A percentile compares a stretch with the other conserved stretches of the same genome.
phyloP scores from a whole-genome alignment of 2,329 filamentous ascomycete genomes.

The Botryotinia narcissicola region DNA sequence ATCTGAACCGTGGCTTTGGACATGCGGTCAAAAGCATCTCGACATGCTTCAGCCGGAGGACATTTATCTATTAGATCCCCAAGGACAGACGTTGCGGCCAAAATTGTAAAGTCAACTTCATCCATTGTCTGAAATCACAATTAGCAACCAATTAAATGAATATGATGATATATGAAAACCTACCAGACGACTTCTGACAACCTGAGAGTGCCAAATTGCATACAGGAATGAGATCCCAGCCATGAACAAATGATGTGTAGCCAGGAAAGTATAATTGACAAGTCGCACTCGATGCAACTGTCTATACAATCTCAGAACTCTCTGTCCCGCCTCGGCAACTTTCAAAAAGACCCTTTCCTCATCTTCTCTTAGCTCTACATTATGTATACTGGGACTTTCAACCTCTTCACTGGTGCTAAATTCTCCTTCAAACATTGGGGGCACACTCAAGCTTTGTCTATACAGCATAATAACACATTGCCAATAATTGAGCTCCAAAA shows the following conservation, averaged over 20 bases:
- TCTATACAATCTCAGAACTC: conserved; percentile 84
- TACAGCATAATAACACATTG: conserved; percentile 96
- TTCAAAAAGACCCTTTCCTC: conserved; percentile 92
- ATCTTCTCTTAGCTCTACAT: conserved; percentile 69
- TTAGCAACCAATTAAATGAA: conserved; percentile 13
- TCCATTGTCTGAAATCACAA: conserved; percentile 65
- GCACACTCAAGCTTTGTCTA: conserved; percentile 83
- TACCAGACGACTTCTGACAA: conserved; percentile 82
- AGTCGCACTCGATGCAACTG: conserved; percentile 83
- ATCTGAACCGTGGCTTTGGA: conserved; percentile 94
- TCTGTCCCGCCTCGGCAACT: conserved; percentile 91
- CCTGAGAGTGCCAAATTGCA: conserved; percentile 92
- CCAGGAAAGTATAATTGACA: conserved; percentile 94
- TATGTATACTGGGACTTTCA: conserved; percentile 59
- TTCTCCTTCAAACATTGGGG: conserved; percentile 79
- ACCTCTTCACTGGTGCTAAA: conserved; percentile 64
- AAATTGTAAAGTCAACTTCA: conserved; percentile 94
- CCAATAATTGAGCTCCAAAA: conserved; percentile 96
- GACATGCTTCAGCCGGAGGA: conserved; percentile 88
- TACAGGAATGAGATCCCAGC: conserved; percentile 95
- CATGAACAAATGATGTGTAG: conserved; percentile 96
- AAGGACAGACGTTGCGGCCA: conserved; percentile 89
- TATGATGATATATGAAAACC: conserved; percentile 40
- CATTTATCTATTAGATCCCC: conserved; percentile 92
- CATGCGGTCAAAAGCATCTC: conserved; percentile 92